Percentiles rank a stretch among this genome's conserved stretches.
Evolutionary conservation across 345 rosid species (phyloP).

Genomic region (Syzygium aqueum): DNA sequence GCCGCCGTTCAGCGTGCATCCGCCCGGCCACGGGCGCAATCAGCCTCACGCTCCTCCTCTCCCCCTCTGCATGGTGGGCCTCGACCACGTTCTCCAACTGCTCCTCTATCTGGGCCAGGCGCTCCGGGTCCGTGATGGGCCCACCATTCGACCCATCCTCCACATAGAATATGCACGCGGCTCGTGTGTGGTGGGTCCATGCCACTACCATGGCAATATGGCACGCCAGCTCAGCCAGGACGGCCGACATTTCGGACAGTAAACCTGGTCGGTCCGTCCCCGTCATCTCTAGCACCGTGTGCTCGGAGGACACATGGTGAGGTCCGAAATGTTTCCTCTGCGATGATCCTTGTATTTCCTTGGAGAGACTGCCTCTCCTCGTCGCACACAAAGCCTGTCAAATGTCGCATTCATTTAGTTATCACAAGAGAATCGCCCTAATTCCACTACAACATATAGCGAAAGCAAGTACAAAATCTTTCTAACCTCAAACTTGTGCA

Average conservation of each 20-base stretch:
- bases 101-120: slow-evolving; percentile 42
- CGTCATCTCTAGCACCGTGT: slow-evolving; percentile 69
- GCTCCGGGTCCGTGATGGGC: slow-evolving; percentile 34
- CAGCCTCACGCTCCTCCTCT: slow-evolving; percentile 42
- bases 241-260: slow-evolving; percentile 72
- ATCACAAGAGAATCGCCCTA: background rate
- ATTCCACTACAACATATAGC: background rate
- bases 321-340: slow-evolving; percentile 27
- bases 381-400: slow-evolving; percentile 57
- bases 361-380: slow-evolving; percentile 30
- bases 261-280: slow-evolving; percentile 75
- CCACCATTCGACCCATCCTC: slow-evolving; percentile 54
- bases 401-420: background rate
- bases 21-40: slow-evolving; percentile 33
- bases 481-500: background rate
- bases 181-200: slow-evolving; percentile 75
- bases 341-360: background rate
- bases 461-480: background rate
- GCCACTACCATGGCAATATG: slow-evolving; percentile 57
- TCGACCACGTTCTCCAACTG: slow-evolving; percentile 50
- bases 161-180: slow-evolving; percentile 60
- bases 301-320: slow-evolving; percentile 43
- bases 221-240: slow-evolving; percentile 52
- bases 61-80: slow-evolving; percentile 54
- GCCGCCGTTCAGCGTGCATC: slow-evolving; percentile 75